Percentiles rank a stretch among this genome's conserved stretches.
Evolutionary conservation across 2,329 filamentous ascomycete species (phyloP).

Genomic region (Fusarium cicatricum): DNA sequence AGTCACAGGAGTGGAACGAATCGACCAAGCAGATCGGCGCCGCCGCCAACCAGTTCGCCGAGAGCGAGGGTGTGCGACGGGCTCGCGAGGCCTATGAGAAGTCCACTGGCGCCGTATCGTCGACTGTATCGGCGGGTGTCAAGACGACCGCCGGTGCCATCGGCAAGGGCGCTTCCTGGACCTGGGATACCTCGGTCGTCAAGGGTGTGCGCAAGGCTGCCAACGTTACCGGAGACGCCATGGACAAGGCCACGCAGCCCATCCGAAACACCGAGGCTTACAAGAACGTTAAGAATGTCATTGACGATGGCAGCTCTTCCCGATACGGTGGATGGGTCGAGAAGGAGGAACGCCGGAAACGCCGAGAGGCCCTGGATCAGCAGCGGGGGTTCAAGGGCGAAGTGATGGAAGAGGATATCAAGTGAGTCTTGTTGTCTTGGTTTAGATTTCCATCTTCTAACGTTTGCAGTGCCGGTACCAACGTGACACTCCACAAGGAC

Average conservation of each 20-base stretch:
- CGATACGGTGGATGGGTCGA: slow-evolving; percentile 97
- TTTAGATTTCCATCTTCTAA: slow-evolving; percentile 42
- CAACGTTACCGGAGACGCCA: slow-evolving; percentile 81
- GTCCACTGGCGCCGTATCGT: slow-evolving; percentile 83
- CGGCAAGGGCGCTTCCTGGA: slow-evolving; percentile 92
- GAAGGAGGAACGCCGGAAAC: slow-evolving; percentile 88
- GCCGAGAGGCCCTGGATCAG: slow-evolving; percentile 77
- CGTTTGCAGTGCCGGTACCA: slow-evolving; percentile 80
- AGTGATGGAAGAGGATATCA: slow-evolving; percentile 80
- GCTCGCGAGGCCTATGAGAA: slow-evolving; percentile 88
- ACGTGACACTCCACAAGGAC: slow-evolving; percentile 95
- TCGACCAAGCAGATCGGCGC: slow-evolving; percentile 94
- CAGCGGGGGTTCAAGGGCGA: slow-evolving; percentile 62
- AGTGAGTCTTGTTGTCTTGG: slow-evolving; percentile 69
- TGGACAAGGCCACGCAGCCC: slow-evolving; percentile 95
- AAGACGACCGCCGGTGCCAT: slow-evolving; percentile 87
- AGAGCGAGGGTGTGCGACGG: slow-evolving; percentile 88
- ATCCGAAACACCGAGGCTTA: slow-evolving; percentile 94
- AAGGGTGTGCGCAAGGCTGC: slow-evolving; percentile 90
- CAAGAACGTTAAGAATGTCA: slow-evolving; percentile 93
- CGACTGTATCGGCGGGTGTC: slow-evolving; percentile 79
- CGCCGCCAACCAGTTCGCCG: slow-evolving; percentile 87
- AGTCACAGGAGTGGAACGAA: slow-evolving; percentile 99
- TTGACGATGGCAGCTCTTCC: slow-evolving; percentile 96
- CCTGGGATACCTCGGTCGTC: slow-evolving; percentile 94